phyloP scores from a whole-genome alignment of 495 filamentous ascomycete species.

The Hypoxylon perforatum region DNA sequence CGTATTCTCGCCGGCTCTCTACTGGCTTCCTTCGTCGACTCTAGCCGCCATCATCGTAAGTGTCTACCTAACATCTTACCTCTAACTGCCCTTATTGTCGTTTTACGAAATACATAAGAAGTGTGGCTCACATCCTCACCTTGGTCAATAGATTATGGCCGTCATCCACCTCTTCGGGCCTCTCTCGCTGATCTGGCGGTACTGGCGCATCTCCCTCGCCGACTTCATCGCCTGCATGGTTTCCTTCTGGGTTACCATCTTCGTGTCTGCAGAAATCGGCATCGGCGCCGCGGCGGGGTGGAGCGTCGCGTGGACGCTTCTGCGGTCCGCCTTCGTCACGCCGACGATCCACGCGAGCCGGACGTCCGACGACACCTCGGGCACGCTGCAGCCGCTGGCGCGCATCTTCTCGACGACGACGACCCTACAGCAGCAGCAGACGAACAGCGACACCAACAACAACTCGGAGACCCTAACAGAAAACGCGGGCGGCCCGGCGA shows the following conservation, averaged over 20 bases:
- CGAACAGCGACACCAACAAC: constrained; percentile 2
- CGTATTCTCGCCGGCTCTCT: constrained; percentile 59
- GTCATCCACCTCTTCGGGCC: constrained; percentile 58
- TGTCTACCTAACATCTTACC: background rate
- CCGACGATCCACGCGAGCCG: constrained; percentile 36
- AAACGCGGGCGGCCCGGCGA: constrained; percentile 27
- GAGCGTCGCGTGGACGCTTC: constrained; percentile 57
- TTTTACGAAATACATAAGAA: background rate
- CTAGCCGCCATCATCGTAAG: constrained; percentile 58
- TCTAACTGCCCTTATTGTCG: too few species aligned
- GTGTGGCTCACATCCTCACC: background rate
- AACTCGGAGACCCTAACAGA: constrained; percentile 22
- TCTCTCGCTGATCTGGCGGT: constrained; percentile 54
- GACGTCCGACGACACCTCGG: background rate
- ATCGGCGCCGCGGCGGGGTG: constrained; percentile 60
- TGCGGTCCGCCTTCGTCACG: constrained; percentile 55
- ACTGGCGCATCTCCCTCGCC: constrained; percentile 60
- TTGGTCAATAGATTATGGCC: constrained; percentile 57
- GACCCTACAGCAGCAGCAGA: constrained; percentile 14
- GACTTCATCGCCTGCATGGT: constrained; percentile 63
- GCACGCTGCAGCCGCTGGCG: constrained; percentile 23
- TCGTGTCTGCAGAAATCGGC: constrained; percentile 60
- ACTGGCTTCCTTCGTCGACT: constrained; percentile 63
- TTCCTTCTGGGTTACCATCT: constrained; percentile 61
- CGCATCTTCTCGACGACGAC: constrained; percentile 8